These are phyloP conservation scores for Coemansia sp. DNA, from an alignment of 192 early-diverging fungal genomes.

Conservation along the genomic window DNA sequence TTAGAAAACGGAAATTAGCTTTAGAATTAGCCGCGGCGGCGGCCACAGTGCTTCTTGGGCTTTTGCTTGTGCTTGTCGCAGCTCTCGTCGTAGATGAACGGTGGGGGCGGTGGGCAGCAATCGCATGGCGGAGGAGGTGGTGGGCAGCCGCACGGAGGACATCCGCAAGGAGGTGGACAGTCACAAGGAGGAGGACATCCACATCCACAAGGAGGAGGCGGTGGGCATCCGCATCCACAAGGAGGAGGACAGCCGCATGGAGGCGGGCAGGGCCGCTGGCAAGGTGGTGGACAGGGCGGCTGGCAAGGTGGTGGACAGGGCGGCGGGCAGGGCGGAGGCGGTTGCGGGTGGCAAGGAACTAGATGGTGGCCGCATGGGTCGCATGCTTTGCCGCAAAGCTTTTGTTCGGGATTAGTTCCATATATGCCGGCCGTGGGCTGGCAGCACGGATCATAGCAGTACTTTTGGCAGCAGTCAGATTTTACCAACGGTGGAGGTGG, in stretches of 20 bases:
- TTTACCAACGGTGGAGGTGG: conserved; percentile 23
- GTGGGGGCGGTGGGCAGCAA: conserved; percentile 19
- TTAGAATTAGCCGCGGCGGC: background rate
- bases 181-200: background rate
- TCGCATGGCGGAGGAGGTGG: conserved; percentile 11
- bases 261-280: too few species aligned
- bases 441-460: conserved; percentile 29
- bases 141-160: conserved; percentile 5
- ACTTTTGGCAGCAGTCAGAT: conserved; percentile 10
- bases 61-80: conserved; percentile 16
- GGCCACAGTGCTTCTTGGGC: background rate
- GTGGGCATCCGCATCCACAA: conserved; percentile 9
- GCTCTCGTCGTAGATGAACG: conserved; percentile 26
- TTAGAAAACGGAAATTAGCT: background rate
- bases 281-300: too few species aligned
- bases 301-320: conserved; percentile 23
- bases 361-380: conserved; percentile 18
- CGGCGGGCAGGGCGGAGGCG: conserved; percentile 32
- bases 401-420: conserved; percentile 8
- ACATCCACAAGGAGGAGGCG: background rate
- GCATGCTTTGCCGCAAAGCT: conserved; percentile 5
- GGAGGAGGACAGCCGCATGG: conserved; percentile 7
- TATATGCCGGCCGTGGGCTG: conserved; percentile 18
- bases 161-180: conserved; percentile 18
- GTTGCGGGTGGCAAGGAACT: conserved; percentile 28